Evolutionary conservation across 108 stramenopile genomes (phyloP).

Genomic region (Asterionellopsis glacialis): DNA sequence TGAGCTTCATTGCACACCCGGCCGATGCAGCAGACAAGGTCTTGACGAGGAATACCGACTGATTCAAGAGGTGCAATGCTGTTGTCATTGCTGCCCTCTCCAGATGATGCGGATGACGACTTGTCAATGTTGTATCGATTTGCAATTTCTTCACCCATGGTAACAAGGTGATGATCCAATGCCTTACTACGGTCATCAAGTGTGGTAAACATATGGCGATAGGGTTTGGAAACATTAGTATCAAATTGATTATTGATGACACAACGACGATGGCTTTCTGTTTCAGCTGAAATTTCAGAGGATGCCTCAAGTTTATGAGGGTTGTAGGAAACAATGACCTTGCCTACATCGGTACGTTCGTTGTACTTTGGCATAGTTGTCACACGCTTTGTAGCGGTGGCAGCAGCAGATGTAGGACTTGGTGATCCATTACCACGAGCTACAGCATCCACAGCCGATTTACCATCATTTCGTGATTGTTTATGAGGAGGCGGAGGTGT

Average conservation of each 20-base stretch:
- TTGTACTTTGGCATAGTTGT: conserved; percentile 32
- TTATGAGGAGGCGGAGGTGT: conserved; percentile 26
- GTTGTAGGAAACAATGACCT: conserved; percentile 38
- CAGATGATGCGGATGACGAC: not conserved
- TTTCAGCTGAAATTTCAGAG: conserved; percentile 6
- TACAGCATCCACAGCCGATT: conserved; percentile 13
- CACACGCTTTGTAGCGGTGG: conserved; percentile 3
- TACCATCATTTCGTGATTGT: not conserved
- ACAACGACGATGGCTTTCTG: conserved; percentile 12
- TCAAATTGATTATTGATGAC: conserved; percentile 14
- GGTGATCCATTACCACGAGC: conserved; percentile 1
- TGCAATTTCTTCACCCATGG: conserved; percentile 54
- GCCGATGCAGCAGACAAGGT: conserved; percentile 76
- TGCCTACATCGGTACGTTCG: conserved; percentile 43
- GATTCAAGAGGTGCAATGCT: conserved; percentile 52
- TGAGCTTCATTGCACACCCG: conserved; percentile 92
- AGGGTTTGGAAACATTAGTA: conserved; percentile 35
- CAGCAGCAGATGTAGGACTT: not conserved
- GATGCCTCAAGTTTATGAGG: conserved; percentile 26
- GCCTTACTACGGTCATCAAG: conserved; percentile 72
- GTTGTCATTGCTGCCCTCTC: conserved; percentile 9
- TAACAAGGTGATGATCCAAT: conserved; percentile 67
- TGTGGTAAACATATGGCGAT: conserved; percentile 93
- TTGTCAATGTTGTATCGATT: conserved; percentile 34
- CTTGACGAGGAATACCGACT: conserved; percentile 88